Percentiles rank a stretch among this genome's conserved stretches.
Conservation (phyloP, 1,139 yeast species). For the Nakaseomyces sp. region DNA sequence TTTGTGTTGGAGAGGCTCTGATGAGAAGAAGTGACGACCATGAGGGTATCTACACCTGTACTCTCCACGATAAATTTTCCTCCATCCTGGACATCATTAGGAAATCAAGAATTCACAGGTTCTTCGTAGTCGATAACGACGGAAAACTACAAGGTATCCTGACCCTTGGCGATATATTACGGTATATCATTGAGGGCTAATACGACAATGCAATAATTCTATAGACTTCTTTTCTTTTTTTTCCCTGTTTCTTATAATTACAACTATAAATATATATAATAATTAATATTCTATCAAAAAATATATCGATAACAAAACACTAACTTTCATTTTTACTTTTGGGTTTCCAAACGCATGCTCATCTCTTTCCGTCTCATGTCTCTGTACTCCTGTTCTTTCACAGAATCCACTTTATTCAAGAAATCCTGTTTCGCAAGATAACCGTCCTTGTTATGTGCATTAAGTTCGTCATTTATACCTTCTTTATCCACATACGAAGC, state of each 20-base stretch:
- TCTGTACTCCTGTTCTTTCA: slow-evolving; percentile 55
- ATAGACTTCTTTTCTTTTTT: neutral
- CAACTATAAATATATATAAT: neutral
- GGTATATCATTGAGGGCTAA: slow-evolving; percentile 40
- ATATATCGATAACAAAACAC: neutral
- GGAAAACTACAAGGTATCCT: slow-evolving; percentile 73
- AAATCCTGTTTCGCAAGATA: slow-evolving; percentile 88
- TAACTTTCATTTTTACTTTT: neutral
- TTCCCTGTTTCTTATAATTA: neutral
- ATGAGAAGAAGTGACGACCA: slow-evolving; percentile 89
- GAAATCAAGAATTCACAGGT: slow-evolving; percentile 77
- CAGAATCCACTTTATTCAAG: slow-evolving; percentile 63
- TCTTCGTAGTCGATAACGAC: slow-evolving; percentile 78
- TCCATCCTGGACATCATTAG: slow-evolving; percentile 88
- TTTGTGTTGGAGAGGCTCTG: slow-evolving; percentile 90
- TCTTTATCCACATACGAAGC: slow-evolving; percentile 85
- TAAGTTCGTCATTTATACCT: slow-evolving; percentile 75
- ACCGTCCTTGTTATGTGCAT: slow-evolving; percentile 68
- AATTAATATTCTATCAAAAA: neutral
- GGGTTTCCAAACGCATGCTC: slow-evolving; percentile 18
- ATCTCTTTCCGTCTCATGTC: slow-evolving; percentile 40
- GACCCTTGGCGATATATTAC: slow-evolving; percentile 79
- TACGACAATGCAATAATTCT: neutral
- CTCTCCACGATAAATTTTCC: slow-evolving; percentile 71
- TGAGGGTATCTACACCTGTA: slow-evolving; percentile 94